Base-by-base conservation (phyloP, 371 early-diverging fungal species). In the Smittium culicis region DNA sequence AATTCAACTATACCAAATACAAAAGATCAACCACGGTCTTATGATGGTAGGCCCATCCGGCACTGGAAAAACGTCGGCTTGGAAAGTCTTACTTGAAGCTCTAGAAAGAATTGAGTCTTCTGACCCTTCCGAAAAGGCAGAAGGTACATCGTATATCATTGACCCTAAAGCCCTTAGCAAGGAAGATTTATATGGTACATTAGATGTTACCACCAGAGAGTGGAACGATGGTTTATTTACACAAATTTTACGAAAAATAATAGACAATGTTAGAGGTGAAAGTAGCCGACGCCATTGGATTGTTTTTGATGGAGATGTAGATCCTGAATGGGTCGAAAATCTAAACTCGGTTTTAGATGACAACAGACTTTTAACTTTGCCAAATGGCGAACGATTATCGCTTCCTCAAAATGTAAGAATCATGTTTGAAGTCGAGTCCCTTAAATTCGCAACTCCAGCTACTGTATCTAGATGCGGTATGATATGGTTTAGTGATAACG, bases 301-400 rank as follows among this genome's bases (percentile, higher is more conserved):
- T 70, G 87, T 99, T 34, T 99, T 99, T 79, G 99, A 99, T 79
- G 98, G 99, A 71, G 98, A 96, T 80, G 94, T 99, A 34, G 98
- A 98, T 80, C 98, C 99, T 24, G 95, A 95, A 73, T 99, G 99
- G 99, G 96, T 99, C 55, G 99, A 99, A 79, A 98, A 99, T 77
- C 86, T 99, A 72, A 99, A 99, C 81, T 89, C 89, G 59, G 97
- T 99, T 2, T 81, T 99, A 54, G 99, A 98, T 71, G 99, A 99
- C 79, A 98, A 99, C 80, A 87, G 88, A 70, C 76, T 96, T 66
- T 79, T 99, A 67, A 99, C 99, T 1, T 73, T 99, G 69, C 98
- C 96, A 17, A 99, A 97, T 73, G 99, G 99, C 71, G 99, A 99
- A 83, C 93, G 98, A 69, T 81, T 99, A 72, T 86, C 87, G 54